These are phyloP conservation scores for Pholiota molesta DNA, from an alignment of 768 basidiomycete genomes.

Conservation along the genomic window DNA sequence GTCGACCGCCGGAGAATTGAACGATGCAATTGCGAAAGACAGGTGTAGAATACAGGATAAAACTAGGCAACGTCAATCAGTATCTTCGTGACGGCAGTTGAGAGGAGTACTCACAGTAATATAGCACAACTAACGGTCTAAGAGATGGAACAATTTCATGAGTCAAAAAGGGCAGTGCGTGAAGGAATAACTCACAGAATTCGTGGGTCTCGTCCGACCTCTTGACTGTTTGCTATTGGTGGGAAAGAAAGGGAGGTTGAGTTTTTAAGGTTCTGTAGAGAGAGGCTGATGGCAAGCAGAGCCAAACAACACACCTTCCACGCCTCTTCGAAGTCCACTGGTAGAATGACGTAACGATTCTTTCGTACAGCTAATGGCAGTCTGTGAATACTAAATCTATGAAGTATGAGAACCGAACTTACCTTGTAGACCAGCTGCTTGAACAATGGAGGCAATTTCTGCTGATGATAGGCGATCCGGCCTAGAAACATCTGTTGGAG, in stretches of 20 bases:
- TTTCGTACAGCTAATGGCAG: constrained; percentile 81
- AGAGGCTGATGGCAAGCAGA: constrained; percentile 41
- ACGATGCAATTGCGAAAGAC: constrained; percentile 15
- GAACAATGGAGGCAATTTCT: constrained; percentile 93
- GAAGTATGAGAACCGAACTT: constrained; percentile 9
- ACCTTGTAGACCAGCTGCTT: constrained; percentile 98
- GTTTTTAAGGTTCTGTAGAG: constrained; percentile 31
- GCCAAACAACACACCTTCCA: constrained; percentile 92
- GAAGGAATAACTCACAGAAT: constrained; percentile 69
- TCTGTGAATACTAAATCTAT: neutral
- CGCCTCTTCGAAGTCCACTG: constrained; percentile 97
- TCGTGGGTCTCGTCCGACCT: constrained; percentile 94
- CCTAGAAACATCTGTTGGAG: constrained; percentile 84
- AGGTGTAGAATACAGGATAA: constrained; percentile 20
- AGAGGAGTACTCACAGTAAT: constrained; percentile 25
- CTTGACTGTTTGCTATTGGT: constrained; percentile 91
- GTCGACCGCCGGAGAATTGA: constrained; percentile 18
- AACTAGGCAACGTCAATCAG: constrained; percentile 16
- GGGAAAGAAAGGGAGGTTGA: constrained; percentile 37
- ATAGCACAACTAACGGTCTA: constrained; percentile 41
- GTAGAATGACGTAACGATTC: constrained; percentile 96
- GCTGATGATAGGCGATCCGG: constrained; percentile 96
- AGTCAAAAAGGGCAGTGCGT: constrained; percentile 13
- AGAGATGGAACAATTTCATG: constrained; percentile 10
- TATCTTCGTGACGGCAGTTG: neutral